Evolutionary conservation across 768 basidiomycete genomes (phyloP).

Genomic region (Chalciporus chontae): DNA sequence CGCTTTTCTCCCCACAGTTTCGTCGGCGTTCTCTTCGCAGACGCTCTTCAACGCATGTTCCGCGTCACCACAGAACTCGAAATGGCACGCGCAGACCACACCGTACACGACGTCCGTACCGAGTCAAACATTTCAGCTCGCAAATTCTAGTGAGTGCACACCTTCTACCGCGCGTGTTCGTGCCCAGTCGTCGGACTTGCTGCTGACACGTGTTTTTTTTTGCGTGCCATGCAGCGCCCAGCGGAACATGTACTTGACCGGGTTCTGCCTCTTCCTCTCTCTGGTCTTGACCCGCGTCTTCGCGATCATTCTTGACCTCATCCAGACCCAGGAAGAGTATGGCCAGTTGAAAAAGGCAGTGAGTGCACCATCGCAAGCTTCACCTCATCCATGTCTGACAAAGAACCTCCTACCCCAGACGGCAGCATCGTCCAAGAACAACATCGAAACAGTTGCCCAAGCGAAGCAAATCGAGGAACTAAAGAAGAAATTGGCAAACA

Average conservation of each 20-base stretch:
- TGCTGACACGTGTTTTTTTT: background rate
- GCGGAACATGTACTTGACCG: conserved; percentile 89
- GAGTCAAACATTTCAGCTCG: conserved; percentile 90
- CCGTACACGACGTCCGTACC: conserved; percentile 57
- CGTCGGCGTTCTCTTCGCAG: conserved; percentile 81
- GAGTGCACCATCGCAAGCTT: background rate
- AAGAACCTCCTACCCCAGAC: conserved; percentile 25
- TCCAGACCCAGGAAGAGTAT: conserved; percentile 86
- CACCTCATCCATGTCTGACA: background rate
- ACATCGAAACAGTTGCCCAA: conserved; percentile 20
- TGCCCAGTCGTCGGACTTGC: background rate
- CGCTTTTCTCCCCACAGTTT: conserved; percentile 45
- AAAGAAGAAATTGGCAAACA: conserved; percentile 59
- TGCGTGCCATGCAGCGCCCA: conserved; percentile 54
- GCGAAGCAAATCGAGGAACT: conserved; percentile 56
- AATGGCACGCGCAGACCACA: conserved; percentile 53
- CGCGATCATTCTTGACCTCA: conserved; percentile 87
- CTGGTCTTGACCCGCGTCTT: conserved; percentile 92
- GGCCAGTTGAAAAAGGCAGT: conserved; percentile 72
- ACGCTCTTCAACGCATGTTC: conserved; percentile 92
- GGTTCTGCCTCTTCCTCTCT: conserved; percentile 93
- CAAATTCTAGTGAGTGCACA: conserved; percentile 78
- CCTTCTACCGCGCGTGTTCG: background rate
- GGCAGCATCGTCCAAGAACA: conserved; percentile 31
- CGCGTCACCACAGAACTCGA: conserved; percentile 72